A percentile compares a stretch with the other conserved stretches of the same genome.
phyloP scores from a whole-genome alignment of 805 yeast species.

The Kodamaea kaohsiungensis region DNA sequence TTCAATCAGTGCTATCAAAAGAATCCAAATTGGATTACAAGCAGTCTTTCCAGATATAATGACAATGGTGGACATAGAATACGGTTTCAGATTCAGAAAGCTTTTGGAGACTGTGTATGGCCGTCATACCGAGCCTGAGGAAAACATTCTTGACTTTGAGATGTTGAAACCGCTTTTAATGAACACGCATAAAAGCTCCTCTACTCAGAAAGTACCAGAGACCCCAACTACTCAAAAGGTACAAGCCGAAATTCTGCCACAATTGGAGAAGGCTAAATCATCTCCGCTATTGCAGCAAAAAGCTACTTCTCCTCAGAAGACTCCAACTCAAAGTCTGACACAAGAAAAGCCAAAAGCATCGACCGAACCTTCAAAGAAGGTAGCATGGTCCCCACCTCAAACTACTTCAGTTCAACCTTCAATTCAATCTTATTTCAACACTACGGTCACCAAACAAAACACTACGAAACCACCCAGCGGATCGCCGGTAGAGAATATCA shows the following conservation, averaged over 20 bases:
- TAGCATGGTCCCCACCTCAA: not conserved
- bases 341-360: not conserved
- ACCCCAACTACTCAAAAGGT: not conserved
- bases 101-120: conserved; percentile 18
- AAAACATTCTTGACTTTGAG: conserved; percentile 11
- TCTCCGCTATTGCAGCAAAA: not conserved
- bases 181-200: not conserved
- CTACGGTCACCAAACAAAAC: not conserved
- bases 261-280: not conserved
- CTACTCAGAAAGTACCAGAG: not conserved
- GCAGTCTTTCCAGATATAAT: conserved; percentile 1
- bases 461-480: not conserved
- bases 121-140: conserved; percentile 16
- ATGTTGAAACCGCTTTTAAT: conserved; percentile 3
- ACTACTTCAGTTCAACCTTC: not conserved
- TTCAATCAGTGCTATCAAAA: conserved; percentile 2
- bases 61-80: conserved; percentile 7
- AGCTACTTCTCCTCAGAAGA: not conserved
- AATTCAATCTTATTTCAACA: not conserved
- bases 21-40: conserved; percentile 1
- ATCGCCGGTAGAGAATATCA: too few relatives aligned
- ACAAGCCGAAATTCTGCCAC: not conserved
- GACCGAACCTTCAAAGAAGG: not conserved
- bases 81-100: conserved; percentile 16
- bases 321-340: not conserved